Conservation (phyloP, 2,329 filamentous ascomycete species). For the Pseudohalonectria lignicola region DNA sequence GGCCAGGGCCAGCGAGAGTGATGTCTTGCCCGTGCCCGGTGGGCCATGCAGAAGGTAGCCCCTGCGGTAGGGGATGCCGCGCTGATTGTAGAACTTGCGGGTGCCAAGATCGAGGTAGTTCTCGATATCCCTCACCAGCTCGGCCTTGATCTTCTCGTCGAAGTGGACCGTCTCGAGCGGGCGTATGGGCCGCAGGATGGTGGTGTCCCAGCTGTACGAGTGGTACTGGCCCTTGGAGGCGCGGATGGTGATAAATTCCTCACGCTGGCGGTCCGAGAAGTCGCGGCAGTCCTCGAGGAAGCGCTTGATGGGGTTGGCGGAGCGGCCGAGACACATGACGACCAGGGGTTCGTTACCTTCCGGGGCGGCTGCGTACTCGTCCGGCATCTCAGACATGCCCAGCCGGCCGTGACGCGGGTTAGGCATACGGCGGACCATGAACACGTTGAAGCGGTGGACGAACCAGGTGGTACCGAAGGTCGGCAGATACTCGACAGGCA, state of each 20-base stretch:
- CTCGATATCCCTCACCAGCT: conserved; percentile 57
- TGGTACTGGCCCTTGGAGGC: conserved; percentile 15
- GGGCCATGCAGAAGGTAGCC: conserved; percentile 65
- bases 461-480: conserved; percentile 26
- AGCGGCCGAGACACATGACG: conserved; percentile 38
- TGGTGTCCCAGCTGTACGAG: conserved; percentile 21
- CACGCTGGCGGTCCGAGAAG: conserved; percentile 26
- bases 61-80: conserved; percentile 63
- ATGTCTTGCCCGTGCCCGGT: conserved; percentile 65
- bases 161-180: conserved; percentile 24
- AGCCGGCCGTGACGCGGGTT: conserved; percentile 5
- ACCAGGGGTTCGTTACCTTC: conserved; percentile 24
- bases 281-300: conserved; percentile 35
- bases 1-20: conserved; percentile 63
- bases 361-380: conserved; percentile 21
- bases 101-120: conserved; percentile 49
- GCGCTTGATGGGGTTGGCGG: conserved; percentile 33
- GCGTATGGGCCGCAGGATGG: conserved; percentile 20
- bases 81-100: conserved; percentile 57
- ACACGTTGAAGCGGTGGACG: conserved; percentile 18
- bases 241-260: conserved; percentile 22
- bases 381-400: conserved; percentile 10
- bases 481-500: conserved; percentile 23
- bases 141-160: conserved; percentile 37
- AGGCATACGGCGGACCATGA: conserved; percentile 22